Base-by-base conservation (phyloP, 116 monocot species). In the Dioscorea cayenensis region DNA sequence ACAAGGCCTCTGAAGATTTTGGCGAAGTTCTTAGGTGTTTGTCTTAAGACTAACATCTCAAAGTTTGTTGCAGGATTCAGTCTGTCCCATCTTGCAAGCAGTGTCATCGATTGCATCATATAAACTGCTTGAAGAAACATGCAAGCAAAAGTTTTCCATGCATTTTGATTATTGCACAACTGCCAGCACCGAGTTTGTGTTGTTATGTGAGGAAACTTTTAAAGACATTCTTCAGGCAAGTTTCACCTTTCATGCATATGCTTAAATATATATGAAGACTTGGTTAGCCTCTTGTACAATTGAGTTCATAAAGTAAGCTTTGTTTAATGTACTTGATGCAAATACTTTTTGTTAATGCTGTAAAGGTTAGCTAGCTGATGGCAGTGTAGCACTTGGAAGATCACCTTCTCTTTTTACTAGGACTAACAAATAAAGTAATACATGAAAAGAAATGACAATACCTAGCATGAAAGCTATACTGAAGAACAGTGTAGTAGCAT, bases 101-200 rank as follows among this genome's bases (percentile, higher is more conserved):
- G 76, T 97, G 73, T 86, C 90, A 29, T 80, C 88, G 60, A 75
- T 97, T 27, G 84, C 85, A 36, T 90, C 93, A 9, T 97, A 85
- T 82, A 93, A 93, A 79, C 51, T 85, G 77, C 82, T 97, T 74
- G 90, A 92, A 78, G 96, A 92, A 81, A 67, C 78, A 51, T 97
- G 96, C 80, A 81, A 88, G 76, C 85, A 78, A 69, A 81, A 77
- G 21, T 88, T 97, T 71, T 77, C 93, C 11, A 85, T 76, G 83
- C 97, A 97, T 60, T 97, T 97, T 76, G 97, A 97, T 84, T 97
- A 97, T 75, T 97, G 93, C 67, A 90, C 97, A 63, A 93, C 93
- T 80, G 84, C 88, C 11, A 86, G 76, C 77, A 80, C 73, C 5
- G 84, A 90, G 63, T 97, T 97, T 82, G 79, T 81, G 36, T 71